These are phyloP conservation scores for Mrakia gelida DNA, from an alignment of 768 basidiomycete genomes.

Conservation along the genomic window DNA sequence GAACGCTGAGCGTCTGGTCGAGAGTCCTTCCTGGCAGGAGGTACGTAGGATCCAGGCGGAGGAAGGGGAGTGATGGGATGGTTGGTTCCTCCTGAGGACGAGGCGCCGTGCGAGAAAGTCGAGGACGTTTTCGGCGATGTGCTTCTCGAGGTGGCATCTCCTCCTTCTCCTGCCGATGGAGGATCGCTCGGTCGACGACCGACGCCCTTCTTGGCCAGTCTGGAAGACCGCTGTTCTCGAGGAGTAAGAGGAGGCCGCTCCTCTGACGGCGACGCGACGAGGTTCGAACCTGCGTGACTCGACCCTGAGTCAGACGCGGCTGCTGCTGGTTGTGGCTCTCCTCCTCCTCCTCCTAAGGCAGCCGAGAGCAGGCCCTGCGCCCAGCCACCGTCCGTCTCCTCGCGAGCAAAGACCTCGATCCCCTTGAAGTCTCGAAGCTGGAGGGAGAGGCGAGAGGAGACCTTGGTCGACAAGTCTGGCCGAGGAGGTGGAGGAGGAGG, in stretches of 20 bases:
- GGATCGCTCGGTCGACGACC: slow-evolving; percentile 8
- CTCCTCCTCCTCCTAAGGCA: not conserved
- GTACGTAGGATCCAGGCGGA: not conserved
- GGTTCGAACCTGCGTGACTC: not conserved
- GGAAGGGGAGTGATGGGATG: not conserved
- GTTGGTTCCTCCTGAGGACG: not conserved
- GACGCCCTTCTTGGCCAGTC: slow-evolving; percentile 1
- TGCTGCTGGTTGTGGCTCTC: not conserved
- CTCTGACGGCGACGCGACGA: not conserved
- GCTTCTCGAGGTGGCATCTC: not conserved
- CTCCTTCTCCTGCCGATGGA: not conserved
- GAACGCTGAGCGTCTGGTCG: not conserved
- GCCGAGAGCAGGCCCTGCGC: not conserved
- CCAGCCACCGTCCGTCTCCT: not conserved
- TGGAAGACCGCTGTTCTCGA: not conserved
- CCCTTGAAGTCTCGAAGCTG: not conserved
- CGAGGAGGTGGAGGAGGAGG: not conserved
- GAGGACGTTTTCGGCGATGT: not conserved
- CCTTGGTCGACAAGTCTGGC: not conserved
- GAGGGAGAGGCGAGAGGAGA: not conserved
- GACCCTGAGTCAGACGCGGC: not conserved
- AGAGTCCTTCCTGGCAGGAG: not conserved
- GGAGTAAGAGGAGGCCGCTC: slow-evolving; percentile 4
- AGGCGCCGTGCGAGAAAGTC: not conserved
- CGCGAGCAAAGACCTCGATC: not conserved